phyloP scores from a whole-genome alignment of 176 grass and related monocot genomes.

The Calamus simplicifolius region DNA sequence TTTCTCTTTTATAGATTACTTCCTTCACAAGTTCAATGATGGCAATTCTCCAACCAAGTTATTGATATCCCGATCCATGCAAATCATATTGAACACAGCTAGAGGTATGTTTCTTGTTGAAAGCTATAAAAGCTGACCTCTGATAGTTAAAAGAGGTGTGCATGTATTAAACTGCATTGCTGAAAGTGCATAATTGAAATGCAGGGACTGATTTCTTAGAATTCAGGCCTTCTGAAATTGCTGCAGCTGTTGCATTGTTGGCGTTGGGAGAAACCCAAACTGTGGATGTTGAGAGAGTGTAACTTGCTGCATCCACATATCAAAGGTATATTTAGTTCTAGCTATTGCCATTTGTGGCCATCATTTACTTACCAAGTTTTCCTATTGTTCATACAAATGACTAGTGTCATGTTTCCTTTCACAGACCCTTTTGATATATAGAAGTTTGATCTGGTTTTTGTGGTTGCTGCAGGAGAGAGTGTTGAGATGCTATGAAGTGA shows the following conservation, averaged over 20 bases:
- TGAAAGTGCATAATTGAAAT: slow-evolving; percentile 23
- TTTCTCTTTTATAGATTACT: slow-evolving; percentile 90
- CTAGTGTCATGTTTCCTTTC: no score
- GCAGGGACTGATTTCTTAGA: slow-evolving; percentile 69
- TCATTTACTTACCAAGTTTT: neutral
- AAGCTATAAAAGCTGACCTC: slow-evolving; percentile 6
- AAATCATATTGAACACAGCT: slow-evolving; percentile 65
- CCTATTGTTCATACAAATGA: neutral
- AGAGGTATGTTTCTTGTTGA: slow-evolving; percentile 38
- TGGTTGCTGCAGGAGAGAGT: slow-evolving; percentile 52
- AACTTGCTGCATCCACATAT: slow-evolving; percentile 40
- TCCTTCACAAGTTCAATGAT: slow-evolving; percentile 70
- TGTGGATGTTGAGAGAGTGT: slow-evolving; percentile 46
- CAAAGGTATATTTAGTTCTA: slow-evolving; percentile 47
- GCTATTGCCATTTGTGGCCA: neutral
- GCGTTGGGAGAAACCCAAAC: slow-evolving; percentile 45
- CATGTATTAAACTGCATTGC: slow-evolving; percentile 11
- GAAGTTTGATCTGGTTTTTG: neutral
- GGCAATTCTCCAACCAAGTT: slow-evolving; percentile 42
- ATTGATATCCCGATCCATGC: slow-evolving; percentile 38
- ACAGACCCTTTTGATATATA: no score
- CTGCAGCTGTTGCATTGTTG: slow-evolving; percentile 58
- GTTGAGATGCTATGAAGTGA: slow-evolving; percentile 58
- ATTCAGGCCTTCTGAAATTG: slow-evolving; percentile 84
- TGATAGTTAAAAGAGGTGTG: neutral